Conservation (phyloP, 768 basidiomycete species). For the Tricholoma flavovirens region DNA sequence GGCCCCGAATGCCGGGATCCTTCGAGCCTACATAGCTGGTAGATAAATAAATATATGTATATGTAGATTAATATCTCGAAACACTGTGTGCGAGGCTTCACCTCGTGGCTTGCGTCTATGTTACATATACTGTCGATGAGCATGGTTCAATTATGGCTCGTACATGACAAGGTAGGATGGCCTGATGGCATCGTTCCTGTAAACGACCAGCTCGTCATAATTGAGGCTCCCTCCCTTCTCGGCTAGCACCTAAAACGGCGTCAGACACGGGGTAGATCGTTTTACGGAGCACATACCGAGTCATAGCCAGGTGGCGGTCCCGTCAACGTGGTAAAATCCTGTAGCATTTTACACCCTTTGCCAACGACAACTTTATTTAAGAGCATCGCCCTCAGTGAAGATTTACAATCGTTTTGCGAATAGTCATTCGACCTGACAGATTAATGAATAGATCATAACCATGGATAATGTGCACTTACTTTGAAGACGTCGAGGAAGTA, state of each 20-base stretch:
- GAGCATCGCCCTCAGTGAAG: slow-evolving; percentile 57
- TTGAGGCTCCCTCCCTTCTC: slow-evolving; percentile 64
- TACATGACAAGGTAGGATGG: slow-evolving; percentile 71
- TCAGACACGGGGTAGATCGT: neutral
- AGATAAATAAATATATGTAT: neutral
- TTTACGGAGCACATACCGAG: slow-evolving; percentile 40
- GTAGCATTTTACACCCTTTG: slow-evolving; percentile 59
- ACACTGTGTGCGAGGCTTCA: neutral
- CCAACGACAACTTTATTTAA: slow-evolving; percentile 72
- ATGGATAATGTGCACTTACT: slow-evolving; percentile 29
- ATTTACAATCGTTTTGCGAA: slow-evolving; percentile 51
- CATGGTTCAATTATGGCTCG: slow-evolving; percentile 33
- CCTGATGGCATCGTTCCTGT: slow-evolving; percentile 64
- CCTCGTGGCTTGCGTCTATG: neutral
- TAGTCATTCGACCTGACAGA: slow-evolving; percentile 58
- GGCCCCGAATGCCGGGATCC: neutral
- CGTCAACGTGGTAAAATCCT: slow-evolving; percentile 49
- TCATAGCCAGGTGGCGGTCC: slow-evolving; percentile 60
- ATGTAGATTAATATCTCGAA: neutral
- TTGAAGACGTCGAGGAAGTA: slow-evolving; percentile 75
- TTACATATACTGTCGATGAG: neutral
- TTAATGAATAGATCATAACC: neutral
- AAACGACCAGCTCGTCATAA: slow-evolving; percentile 68
- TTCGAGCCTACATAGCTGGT: neutral
- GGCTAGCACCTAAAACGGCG: slow-evolving; percentile 47